Percentiles rank a stretch among this genome's conserved stretches.
Conservation (phyloP, 106 monocot species). For the Posidonia australis region DNA sequence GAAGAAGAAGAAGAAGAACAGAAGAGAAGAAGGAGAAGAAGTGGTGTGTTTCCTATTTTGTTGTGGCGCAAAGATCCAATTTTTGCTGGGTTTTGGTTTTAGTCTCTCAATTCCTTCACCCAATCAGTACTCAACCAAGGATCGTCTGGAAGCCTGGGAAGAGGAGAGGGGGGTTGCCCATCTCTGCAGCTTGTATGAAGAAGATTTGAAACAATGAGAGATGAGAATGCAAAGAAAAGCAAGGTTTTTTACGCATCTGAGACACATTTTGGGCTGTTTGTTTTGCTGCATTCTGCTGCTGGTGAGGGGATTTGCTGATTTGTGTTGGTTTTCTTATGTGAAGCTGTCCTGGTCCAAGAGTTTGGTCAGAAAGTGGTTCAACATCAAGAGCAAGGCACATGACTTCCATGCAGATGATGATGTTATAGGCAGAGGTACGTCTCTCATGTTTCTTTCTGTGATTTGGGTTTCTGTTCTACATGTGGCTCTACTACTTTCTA, state of each 20-base stretch:
- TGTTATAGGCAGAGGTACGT: conserved; percentile 43
- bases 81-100: not conserved
- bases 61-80: not conserved
- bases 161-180: not conserved
- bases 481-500: not conserved
- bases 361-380: conserved; percentile 94
- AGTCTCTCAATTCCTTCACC: not conserved
- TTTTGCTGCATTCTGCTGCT: conserved; percentile 6
- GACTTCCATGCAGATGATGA: conserved; percentile 79
- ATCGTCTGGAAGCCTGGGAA: not conserved
- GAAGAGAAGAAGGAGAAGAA: not conserved
- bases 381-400: conserved; percentile 84
- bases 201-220: conserved; percentile 69
- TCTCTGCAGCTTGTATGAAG: conserved; percentile 43
- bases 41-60: not conserved
- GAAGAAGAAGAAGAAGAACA: too few species aligned
- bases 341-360: conserved; percentile 95
- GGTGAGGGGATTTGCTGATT: conserved; percentile 9
- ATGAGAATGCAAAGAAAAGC: conserved; percentile 80
- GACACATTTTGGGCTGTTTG: not conserved
- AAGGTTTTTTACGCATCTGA: conserved; percentile 39
- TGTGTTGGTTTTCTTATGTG: not conserved
- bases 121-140: not conserved
- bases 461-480: conserved; percentile 1
- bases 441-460: not conserved